Conservation (phyloP, 1,139 yeast genomes). For the Saccharomyces hybrid region DNA sequence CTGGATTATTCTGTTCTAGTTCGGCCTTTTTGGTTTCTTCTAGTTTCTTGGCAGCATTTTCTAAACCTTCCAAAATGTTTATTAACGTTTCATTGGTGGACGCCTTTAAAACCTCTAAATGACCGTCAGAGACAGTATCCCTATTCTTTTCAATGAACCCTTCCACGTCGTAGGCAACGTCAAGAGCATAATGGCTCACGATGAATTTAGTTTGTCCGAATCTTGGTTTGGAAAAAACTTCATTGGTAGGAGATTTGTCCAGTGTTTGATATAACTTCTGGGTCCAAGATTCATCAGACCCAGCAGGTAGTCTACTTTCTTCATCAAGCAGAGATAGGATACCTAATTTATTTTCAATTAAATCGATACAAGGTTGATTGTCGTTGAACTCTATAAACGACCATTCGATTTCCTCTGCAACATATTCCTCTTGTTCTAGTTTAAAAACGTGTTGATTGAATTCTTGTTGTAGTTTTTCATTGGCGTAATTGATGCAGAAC, state of each 20-base stretch:
- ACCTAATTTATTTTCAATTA: conserved; percentile 89
- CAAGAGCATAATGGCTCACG: conserved; percentile 92
- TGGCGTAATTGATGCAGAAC: conserved; percentile 95
- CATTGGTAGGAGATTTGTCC: conserved; percentile 70
- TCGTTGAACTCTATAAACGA: conserved; percentile 94
- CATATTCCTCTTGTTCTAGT: conserved; percentile 91
- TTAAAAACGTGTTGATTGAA: conserved; percentile 97
- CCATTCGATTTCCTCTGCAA: conserved; percentile 93
- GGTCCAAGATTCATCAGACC: conserved; percentile 89
- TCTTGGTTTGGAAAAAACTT: conserved; percentile 87
- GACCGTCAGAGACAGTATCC: conserved; percentile 97
- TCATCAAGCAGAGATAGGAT: conserved; percentile 86
- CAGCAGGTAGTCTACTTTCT: conserved; percentile 92
- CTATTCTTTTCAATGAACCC: conserved; percentile 97
- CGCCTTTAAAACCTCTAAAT: conserved; percentile 72
- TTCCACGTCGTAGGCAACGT: conserved; percentile 86
- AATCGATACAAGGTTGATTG: conserved; percentile 93
- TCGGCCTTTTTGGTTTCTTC: conserved; percentile 38
- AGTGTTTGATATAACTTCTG: conserved; percentile 85
- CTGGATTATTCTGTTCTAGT: conserved; percentile 36
- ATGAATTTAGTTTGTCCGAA: conserved; percentile 91
- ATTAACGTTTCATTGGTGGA: conserved; percentile 60
- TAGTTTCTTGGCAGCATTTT: conserved; percentile 47
- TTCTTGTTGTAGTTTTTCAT: conserved; percentile 95
- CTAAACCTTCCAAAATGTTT: conserved; percentile 58